Conservation (phyloP, 139 green algal species). For the Chlorella ohadii region DNA sequence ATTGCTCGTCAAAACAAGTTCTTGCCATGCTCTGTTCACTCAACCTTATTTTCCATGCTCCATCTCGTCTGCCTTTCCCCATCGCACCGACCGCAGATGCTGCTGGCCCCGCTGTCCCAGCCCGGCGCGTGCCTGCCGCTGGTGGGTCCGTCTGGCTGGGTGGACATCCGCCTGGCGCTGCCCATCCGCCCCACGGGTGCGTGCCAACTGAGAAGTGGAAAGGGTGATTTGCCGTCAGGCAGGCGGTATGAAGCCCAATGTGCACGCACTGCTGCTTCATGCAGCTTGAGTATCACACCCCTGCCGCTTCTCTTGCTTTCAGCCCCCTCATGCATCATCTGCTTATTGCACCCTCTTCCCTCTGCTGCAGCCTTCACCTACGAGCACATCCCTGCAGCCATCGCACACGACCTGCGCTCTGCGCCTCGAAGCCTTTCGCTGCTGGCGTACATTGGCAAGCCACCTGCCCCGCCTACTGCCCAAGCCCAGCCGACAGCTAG, state of each 20-base stretch:
- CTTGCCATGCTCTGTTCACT: too few relatives aligned
- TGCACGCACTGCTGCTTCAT: too few relatives aligned
- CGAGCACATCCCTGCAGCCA: conserved; percentile 41
- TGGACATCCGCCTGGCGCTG: conserved; percentile 43
- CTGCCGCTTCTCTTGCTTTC: too few relatives aligned
- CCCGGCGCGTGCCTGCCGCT: conserved; percentile 50
- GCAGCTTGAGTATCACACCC: too few relatives aligned
- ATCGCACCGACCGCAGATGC: conserved; percentile 16
- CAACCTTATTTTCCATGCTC: too few relatives aligned
- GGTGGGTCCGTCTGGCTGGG: conserved; percentile 31
- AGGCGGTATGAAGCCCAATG: too few relatives aligned
- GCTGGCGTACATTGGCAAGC: not conserved
- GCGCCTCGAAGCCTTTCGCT: conserved; percentile 30
- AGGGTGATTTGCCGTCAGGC: too few relatives aligned
- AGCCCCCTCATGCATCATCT: too few relatives aligned
- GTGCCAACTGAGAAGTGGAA: too few relatives aligned
- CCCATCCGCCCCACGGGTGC: conserved; percentile 21
- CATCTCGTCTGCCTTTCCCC: not conserved
- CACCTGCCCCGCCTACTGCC: not conserved
- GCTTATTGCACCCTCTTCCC: too few relatives aligned
- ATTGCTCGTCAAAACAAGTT: too few relatives aligned
- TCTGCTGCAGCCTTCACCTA: conserved; percentile 36
- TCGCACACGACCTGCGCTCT: conserved; percentile 40
- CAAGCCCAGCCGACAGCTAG: not conserved
- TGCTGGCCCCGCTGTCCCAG: conserved; percentile 31